phyloP scores from a whole-genome alignment of 2,329 filamentous ascomycete species.

The Zymoseptoria brevis region DNA sequence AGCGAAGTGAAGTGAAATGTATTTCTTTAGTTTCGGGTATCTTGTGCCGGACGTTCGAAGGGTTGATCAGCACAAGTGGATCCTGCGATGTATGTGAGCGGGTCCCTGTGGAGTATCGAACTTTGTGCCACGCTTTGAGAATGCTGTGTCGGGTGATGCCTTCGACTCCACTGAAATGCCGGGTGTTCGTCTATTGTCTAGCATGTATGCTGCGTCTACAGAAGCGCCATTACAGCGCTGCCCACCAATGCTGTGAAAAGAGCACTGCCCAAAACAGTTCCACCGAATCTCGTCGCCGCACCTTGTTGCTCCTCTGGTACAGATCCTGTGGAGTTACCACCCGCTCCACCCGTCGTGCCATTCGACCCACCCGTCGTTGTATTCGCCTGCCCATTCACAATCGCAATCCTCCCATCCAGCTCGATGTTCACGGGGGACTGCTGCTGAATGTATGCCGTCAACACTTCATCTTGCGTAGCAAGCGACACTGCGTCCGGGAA shows the following conservation, averaged over 20 bases:
- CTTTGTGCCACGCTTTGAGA: neutral
- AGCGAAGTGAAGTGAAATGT: neutral
- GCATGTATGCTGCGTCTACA: neutral
- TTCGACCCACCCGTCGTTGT: neutral
- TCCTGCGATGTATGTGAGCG: neutral
- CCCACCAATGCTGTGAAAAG: neutral
- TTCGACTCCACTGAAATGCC: no score
- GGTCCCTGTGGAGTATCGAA: neutral
- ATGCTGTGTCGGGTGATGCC: no score
- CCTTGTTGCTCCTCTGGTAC: neutral
- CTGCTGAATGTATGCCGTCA: conserved; percentile 44
- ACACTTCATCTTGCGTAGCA: conserved; percentile 48
- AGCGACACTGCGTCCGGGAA: conserved; percentile 39
- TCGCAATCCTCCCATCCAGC: conserved; percentile 42
- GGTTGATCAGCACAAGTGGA: neutral
- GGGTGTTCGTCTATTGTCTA: no score
- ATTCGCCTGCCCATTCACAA: conserved; percentile 18
- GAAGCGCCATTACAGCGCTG: neutral
- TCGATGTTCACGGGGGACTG: conserved; percentile 44
- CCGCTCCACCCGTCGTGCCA: neutral
- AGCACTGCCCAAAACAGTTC: neutral
- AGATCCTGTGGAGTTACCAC: neutral
- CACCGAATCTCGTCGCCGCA: neutral
- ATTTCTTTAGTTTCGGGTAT: neutral
- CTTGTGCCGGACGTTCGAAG: neutral